A percentile compares a stretch with the other conserved stretches of the same genome.
Evolutionary conservation across 768 basidiomycete genomes (phyloP).

Genomic region (Lactarius tabidus): DNA sequence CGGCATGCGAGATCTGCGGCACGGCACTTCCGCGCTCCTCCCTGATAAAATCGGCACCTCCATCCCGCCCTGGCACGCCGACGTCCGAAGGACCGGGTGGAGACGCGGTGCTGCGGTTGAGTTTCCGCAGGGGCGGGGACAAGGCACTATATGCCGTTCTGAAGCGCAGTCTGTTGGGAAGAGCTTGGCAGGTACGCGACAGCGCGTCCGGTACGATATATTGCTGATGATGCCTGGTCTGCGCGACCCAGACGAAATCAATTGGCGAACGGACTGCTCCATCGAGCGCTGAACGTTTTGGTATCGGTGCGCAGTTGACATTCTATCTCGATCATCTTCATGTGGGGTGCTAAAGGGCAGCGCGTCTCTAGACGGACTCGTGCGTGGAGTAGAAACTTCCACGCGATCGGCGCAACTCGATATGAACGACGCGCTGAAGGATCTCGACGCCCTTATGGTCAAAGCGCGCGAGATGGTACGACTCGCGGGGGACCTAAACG

Average conservation of each 20-base stretch:
- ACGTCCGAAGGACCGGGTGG: slow-evolving; percentile 36
- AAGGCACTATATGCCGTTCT: slow-evolving; percentile 75
- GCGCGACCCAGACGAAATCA: slow-evolving; percentile 12
- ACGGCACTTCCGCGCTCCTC: slow-evolving; percentile 51
- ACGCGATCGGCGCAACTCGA: slow-evolving; percentile 58
- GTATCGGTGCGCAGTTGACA: slow-evolving; percentile 46
- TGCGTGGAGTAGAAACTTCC: slow-evolving; percentile 68
- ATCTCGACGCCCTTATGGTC: slow-evolving; percentile 86
- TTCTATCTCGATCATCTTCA: background rate
- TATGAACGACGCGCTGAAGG: slow-evolving; percentile 74
- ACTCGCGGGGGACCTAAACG: slow-evolving; percentile 83
- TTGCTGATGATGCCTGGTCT: slow-evolving; percentile 10
- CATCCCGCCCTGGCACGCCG: slow-evolving; percentile 58
- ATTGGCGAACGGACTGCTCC: slow-evolving; percentile 9
- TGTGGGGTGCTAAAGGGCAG: background rate
- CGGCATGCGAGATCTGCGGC: slow-evolving; percentile 80
- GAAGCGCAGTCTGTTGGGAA: slow-evolving; percentile 63
- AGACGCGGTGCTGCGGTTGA: slow-evolving; percentile 64
- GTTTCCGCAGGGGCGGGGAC: slow-evolving; percentile 90
- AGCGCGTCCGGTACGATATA: background rate
- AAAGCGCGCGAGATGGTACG: slow-evolving; percentile 92
- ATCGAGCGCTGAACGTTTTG: slow-evolving; percentile 34
- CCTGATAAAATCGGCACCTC: slow-evolving; percentile 52
- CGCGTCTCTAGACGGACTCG: slow-evolving; percentile 64
- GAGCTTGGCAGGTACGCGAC: slow-evolving; percentile 65